Evolutionary conservation across 202 grass and related monocot species (phyloP), one percentile per base, ranked within the genome.

Genomic region (Digitaria exilis): DNA sequence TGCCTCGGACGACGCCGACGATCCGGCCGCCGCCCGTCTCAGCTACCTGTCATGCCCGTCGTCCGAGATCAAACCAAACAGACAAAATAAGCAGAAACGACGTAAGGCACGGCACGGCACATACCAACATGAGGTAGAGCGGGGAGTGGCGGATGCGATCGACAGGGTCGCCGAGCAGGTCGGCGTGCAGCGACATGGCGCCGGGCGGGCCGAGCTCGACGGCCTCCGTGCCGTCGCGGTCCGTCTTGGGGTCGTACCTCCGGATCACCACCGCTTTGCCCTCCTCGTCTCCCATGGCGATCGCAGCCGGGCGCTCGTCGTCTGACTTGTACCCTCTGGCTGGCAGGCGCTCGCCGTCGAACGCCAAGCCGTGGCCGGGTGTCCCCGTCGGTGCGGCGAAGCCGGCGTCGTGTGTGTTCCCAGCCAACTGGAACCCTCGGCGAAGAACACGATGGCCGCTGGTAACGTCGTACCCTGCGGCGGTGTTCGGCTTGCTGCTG

Each of bases 21-120:
- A 98, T 93, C 68, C 81, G 31, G 46, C 83, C 51, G 35, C 35
- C 35, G 69, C 9, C 41, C 0, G 87, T 92, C 64, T 95, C 93
- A 26, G 92, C 96, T 73, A 98, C 92, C 96, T 98, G 49, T 35
- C n/a, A n/a, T n/a, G n/a, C n/a, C n/a, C n/a, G n/a, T n/a, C n/a
- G n/a, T n/a, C n/a, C n/a, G n/a, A n/a, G n/a, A n/a, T n/a, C n/a
- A n/a, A n/a, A n/a, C n/a, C n/a, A n/a, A n/a, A n/a, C n/a, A n/a
- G n/a, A n/a, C n/a, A n/a, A n/a, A n/a, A n/a, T n/a, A n/a, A n/a
- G n/a, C n/a, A n/a, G n/a, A n/a, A n/a, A n/a, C n/a, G 8, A 22
- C 9, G 6, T 69, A 44, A 5, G 12, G n/a, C n/a, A n/a, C n/a
- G n/a, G 35, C 3, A 19, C 6, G 3, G 1, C 6, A 76, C 42